These are phyloP conservation scores for Penicillium cataractarum DNA, from an alignment of 495 filamentous ascomycete genomes.

Conservation along the genomic window DNA sequence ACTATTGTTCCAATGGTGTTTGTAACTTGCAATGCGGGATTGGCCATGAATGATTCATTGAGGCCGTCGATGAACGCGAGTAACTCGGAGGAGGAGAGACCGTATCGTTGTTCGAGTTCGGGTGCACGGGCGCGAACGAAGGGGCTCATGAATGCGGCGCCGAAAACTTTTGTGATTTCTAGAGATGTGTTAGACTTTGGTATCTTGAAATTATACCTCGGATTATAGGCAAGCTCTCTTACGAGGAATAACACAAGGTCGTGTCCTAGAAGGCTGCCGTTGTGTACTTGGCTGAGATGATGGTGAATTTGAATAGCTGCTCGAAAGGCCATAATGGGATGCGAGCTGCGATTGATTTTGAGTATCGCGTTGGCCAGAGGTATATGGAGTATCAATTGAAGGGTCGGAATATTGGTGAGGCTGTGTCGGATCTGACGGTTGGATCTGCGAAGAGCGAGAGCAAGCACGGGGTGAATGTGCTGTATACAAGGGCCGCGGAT, in stretches of 20 bases:
- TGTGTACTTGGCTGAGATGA: not conserved
- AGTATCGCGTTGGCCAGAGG: not conserved
- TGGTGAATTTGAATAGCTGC: not conserved
- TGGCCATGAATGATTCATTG: constrained; percentile 31
- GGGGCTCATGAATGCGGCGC: constrained; percentile 27
- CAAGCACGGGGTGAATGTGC: not conserved
- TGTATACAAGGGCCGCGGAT: not conserved
- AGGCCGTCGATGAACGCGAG: constrained; percentile 30
- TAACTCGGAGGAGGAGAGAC: constrained; percentile 16
- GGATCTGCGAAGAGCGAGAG: not conserved
- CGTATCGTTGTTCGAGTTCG: constrained; percentile 11
- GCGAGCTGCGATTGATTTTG: not conserved
- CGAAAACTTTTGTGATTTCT: constrained; percentile 28
- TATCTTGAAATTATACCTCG: not conserved
- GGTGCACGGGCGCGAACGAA: constrained; percentile 26
- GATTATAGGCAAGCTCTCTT: not conserved
- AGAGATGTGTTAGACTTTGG: not conserved
- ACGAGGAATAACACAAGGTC: constrained; percentile 7
- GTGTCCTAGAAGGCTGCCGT: not conserved
- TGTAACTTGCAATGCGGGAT: constrained; percentile 26
- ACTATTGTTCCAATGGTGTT: constrained; percentile 13
- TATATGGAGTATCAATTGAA: not conserved
- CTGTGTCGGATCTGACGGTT: not conserved
- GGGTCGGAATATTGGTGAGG: not conserved
- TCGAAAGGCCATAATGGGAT: not conserved